Percentiles rank a stretch among this genome's conserved stretches.
Evolutionary conservation across 2,329 filamentous ascomycete species (phyloP).

Genomic region (Pezicula radicicola): DNA sequence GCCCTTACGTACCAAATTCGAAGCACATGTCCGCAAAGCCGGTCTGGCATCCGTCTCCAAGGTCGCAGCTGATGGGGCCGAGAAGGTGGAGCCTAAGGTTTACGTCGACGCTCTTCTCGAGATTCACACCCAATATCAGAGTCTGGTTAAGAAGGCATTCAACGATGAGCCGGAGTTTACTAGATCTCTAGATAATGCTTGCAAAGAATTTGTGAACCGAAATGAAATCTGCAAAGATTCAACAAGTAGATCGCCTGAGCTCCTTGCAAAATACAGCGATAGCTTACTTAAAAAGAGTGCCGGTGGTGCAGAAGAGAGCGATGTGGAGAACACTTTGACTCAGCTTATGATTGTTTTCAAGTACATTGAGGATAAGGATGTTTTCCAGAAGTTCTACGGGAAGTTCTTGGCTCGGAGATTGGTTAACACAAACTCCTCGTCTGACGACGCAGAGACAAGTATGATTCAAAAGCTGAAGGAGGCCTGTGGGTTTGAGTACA

Average conservation of each 20-base stretch:
- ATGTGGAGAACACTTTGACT: constrained; percentile 81
- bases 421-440: constrained; percentile 92
- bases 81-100: constrained; percentile 90
- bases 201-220: constrained; percentile 95
- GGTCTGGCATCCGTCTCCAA: constrained; percentile 88
- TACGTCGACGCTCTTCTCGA: constrained; percentile 95
- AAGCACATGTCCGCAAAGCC: constrained; percentile 87
- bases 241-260: constrained; percentile 89
- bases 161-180: constrained; percentile 96
- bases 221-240: constrained; percentile 94
- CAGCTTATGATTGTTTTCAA: constrained; percentile 99
- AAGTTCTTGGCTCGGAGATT: constrained; percentile 93
- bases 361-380: constrained; percentile 99
- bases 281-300: constrained; percentile 88
- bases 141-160: constrained; percentile 88
- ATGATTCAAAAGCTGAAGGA: constrained; percentile 99
- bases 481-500: constrained; percentile 97
- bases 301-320: constrained; percentile 88
- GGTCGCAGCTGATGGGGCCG: constrained; percentile 74
- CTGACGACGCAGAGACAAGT: constrained; percentile 94
- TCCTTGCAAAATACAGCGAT: constrained; percentile 94
- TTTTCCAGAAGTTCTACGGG: constrained; percentile 99
- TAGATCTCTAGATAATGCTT: constrained; percentile 91
- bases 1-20: constrained; percentile 81
- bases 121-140: constrained; percentile 90